These are phyloP conservation scores for Colletotrichum sp. DNA, from an alignment of 2,329 filamentous ascomycete species.

Conservation along the genomic window DNA sequence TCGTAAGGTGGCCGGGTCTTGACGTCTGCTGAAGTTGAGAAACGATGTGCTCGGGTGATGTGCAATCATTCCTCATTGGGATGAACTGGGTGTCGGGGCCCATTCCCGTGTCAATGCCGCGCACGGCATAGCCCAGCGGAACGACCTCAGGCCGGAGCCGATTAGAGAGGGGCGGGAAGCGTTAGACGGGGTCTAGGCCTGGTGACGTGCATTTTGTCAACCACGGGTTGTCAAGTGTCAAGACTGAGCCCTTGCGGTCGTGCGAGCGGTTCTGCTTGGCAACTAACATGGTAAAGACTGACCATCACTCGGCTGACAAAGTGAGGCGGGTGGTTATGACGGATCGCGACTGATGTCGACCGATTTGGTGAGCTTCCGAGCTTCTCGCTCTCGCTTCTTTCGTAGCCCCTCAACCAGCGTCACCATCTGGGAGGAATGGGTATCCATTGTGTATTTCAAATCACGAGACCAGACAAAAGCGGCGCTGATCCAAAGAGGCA, in stretches of 20 bases:
- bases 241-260: neutral
- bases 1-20: neutral
- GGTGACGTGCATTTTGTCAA: neutral
- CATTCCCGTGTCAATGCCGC: constrained; percentile 2
- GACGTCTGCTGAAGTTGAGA: neutral
- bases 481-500: neutral
- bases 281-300: neutral
- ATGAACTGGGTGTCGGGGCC: neutral
- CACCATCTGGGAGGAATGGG: neutral
- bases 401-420: neutral
- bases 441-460: neutral
- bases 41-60: neutral
- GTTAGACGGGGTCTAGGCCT: neutral
- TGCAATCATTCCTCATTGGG: neutral
- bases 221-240: neutral
- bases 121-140: neutral
- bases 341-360: neutral
- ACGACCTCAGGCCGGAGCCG: neutral
- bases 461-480: neutral
- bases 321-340: neutral
- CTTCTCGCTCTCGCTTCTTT: neutral
- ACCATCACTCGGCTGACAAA: neutral
- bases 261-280: neutral
- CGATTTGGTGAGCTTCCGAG: neutral
- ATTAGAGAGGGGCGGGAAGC: neutral